Conservation (phyloP, 768 basidiomycete genomes). For the Thelephora aurantiotincta region DNA sequence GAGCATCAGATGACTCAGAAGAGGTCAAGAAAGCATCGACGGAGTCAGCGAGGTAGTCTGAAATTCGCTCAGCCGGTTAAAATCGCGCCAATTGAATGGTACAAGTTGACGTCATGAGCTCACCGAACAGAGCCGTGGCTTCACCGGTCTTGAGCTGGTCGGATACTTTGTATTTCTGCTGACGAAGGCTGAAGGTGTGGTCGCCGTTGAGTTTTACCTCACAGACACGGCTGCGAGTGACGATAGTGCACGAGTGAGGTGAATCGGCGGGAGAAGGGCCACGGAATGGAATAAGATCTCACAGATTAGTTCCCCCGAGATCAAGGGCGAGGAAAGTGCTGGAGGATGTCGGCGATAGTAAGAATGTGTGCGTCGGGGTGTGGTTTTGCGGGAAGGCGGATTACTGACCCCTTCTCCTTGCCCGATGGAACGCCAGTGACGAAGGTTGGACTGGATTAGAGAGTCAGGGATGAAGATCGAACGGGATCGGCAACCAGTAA, state of each 20-base stretch:
- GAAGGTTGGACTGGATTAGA: constrained; percentile 62
- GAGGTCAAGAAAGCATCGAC: constrained; percentile 90
- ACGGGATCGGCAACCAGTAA: no score
- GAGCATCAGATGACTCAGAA: constrained; percentile 17
- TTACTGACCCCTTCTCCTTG: constrained; percentile 71
- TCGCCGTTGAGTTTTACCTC: constrained; percentile 86
- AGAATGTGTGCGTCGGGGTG: neutral
- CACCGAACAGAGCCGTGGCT: constrained; percentile 76
- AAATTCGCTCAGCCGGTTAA: neutral
- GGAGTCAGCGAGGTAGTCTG: constrained; percentile 95
- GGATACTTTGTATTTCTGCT: constrained; percentile 96
- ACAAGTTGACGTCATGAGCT: constrained; percentile 5
- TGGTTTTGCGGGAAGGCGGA: neutral
- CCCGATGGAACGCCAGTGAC: constrained; percentile 94
- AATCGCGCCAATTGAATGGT: neutral
- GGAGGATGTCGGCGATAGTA: constrained; percentile 3
- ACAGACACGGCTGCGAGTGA: constrained; percentile 65
- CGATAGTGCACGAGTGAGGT: constrained; percentile 4
- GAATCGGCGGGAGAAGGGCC: neutral
- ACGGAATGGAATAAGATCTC: constrained; percentile 17
- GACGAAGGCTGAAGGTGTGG: constrained; percentile 76
- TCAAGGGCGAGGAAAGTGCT: constrained; percentile 95
- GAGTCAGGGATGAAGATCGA: no score
- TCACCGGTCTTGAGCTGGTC: constrained; percentile 89
- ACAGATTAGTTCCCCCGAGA: constrained; percentile 97